Evolutionary conservation across 169 alveolate species (phyloP), one percentile per base, ranked within the genome.

Genomic region (Eimeria necatrix): DNA sequence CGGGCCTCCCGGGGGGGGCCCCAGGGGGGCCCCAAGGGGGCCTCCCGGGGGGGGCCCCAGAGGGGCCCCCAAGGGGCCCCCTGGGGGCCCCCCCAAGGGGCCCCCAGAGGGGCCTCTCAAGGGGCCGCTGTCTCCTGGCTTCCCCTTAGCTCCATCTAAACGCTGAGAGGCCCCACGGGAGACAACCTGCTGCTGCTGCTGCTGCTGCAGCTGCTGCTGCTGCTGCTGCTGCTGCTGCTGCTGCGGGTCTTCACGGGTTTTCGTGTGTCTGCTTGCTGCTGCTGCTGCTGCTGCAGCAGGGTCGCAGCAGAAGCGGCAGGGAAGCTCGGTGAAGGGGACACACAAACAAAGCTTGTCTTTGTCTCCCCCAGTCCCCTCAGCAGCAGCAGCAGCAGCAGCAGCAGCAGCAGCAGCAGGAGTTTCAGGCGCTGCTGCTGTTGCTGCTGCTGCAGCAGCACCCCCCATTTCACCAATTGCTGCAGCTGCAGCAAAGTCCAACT

Each of bases 251-350:
- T 56, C 8, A 56, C 8, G 64, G 64, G 64, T 9, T 8, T 14
- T 8, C 64, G 8, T 8, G 64, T 14, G 64, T 56, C 8, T 56
- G 64, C 14, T 56, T 56, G 64, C 8, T 56, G 64, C n/a, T n/a
- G n/a, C 73, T 71, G 81, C 49, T 71, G 46, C 81, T 71, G 87
- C 87, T 46, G 61, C 64, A 3, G 68, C 60, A 16, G 87, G 87
- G 20, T 22, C 46, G 18, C 20, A 0, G 64, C 87, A 76, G 12
- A 41, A 46, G 46, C 87, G 61, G 87, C 87, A 76, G 24, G 41
- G 59, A 32, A 76, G 52, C 22, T 5, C 22, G 22, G 64, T 76
- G 64, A 76, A 76, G 32, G 87, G 87, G 14, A 76, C 61, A 26
- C 87, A 76, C 22, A 76, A 61, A 20, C 87, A 76, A 71, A 26